A percentile compares a stretch with the other conserved stretches of the same genome.
Conservation (phyloP, 257 asterid genomes). For the Petunia axillaris region DNA sequence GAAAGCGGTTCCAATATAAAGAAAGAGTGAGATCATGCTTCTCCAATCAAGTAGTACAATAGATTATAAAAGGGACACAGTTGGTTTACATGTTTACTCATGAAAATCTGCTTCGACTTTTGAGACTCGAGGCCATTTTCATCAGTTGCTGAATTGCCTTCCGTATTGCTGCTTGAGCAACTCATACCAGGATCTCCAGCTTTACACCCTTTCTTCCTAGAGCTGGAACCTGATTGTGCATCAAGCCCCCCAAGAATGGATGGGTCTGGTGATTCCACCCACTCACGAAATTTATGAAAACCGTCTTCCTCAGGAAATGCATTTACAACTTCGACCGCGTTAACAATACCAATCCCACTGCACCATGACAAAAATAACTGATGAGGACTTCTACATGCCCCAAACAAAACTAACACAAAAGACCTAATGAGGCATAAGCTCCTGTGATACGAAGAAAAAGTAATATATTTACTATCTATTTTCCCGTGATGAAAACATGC, state of each 20-base stretch:
- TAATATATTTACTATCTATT: background rate
- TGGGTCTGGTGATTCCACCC: constrained; percentile 98
- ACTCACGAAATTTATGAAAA: constrained; percentile 79
- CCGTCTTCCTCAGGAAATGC: constrained; percentile 93
- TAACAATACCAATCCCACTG: constrained; percentile 96
- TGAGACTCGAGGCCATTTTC: constrained; percentile 36
- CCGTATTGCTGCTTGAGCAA: constrained; percentile 36
- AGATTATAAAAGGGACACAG: constrained; percentile 23
- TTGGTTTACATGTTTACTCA: constrained; percentile 76
- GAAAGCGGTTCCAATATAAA: constrained; percentile 20
- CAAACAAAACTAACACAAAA: background rate
- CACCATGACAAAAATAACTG: constrained; percentile 30
- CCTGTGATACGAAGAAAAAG: too few species aligned
- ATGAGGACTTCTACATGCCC: constrained; percentile 15
- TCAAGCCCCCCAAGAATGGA: constrained; percentile 71
- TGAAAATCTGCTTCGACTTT: constrained; percentile 66
- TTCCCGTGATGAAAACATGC: background rate
- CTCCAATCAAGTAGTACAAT: constrained; percentile 22
- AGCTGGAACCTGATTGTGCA: constrained; percentile 44
- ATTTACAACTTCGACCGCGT: constrained; percentile 92
- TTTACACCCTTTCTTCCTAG: constrained; percentile 51
- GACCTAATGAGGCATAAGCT: background rate
- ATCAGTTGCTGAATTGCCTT: constrained; percentile 33
- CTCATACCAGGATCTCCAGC: constrained; percentile 36
- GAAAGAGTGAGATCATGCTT: constrained; percentile 25